Percentiles rank a stretch among this genome's conserved stretches.
phyloP scores from a whole-genome alignment of 371 early-diverging fungal genomes.

The Mortierella sp. region DNA sequence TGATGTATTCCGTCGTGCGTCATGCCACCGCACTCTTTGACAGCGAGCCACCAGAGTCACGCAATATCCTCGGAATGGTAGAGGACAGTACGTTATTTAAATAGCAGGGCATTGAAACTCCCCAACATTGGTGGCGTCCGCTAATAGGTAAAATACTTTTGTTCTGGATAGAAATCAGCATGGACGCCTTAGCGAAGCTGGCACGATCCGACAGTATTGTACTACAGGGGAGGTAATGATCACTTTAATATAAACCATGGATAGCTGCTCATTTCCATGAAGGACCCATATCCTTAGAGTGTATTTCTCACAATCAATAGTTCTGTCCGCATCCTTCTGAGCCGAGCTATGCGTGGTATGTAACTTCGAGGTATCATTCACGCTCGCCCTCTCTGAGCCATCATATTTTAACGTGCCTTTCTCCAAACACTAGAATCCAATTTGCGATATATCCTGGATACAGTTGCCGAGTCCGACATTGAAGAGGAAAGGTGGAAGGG shows the following conservation, averaged over 20 bases:
- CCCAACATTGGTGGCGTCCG: not conserved
- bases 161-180: slow-evolving; percentile 60
- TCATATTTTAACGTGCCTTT: not conserved
- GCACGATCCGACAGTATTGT: slow-evolving; percentile 72
- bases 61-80: slow-evolving; percentile 58
- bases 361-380: slow-evolving; percentile 37
- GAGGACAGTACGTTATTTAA: slow-evolving; percentile 64
- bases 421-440: slow-evolving; percentile 23
- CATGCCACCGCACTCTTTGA: slow-evolving; percentile 65
- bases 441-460: slow-evolving; percentile 46
- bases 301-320: slow-evolving; percentile 6
- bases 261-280: not conserved
- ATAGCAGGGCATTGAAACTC: too few species aligned
- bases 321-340: slow-evolving; percentile 53
- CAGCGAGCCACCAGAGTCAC: slow-evolving; percentile 36
- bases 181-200: slow-evolving; percentile 71
- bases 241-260: not conserved
- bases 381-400: not conserved
- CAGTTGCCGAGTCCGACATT: slow-evolving; percentile 46
- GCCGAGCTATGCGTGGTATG: slow-evolving; percentile 47
- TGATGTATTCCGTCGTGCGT: slow-evolving; percentile 72
- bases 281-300: not conserved
- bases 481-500: slow-evolving; percentile 70
- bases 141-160: not conserved
- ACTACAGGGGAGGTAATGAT: slow-evolving; percentile 76